Evolutionary conservation across 2,329 filamentous ascomycete genomes (phyloP).

Genomic region (Leptographium radiaticola): DNA sequence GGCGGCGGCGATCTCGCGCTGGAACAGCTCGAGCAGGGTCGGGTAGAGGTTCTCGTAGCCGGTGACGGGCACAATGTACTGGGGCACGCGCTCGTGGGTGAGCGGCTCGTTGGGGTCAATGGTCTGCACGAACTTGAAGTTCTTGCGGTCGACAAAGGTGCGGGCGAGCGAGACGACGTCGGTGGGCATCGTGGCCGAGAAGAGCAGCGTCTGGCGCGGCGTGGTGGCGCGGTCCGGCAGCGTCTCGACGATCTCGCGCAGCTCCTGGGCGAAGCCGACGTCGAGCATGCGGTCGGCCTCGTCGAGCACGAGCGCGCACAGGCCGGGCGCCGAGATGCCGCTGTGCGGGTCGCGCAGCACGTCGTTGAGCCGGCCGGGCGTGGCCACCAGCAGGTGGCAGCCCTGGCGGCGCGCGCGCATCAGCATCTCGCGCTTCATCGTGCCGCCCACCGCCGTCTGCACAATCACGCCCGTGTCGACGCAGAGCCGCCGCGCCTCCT

Average conservation of each 20-base stretch:
- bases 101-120: constrained; percentile 68
- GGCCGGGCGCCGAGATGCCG: constrained; percentile 59
- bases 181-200: constrained; percentile 82
- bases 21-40: constrained; percentile 60
- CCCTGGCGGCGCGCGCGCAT: constrained; percentile 55
- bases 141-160: constrained; percentile 58
- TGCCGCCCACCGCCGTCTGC: constrained; percentile 82
- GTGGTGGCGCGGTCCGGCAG: constrained; percentile 52
- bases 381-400: constrained; percentile 82
- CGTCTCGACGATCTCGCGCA: constrained; percentile 43
- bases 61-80: constrained; percentile 54
- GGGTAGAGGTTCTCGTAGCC: constrained; percentile 69
- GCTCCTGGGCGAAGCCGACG: constrained; percentile 64
- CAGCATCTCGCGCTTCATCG: constrained; percentile 59
- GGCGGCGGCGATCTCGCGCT: constrained; percentile 38
- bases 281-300: constrained; percentile 98
- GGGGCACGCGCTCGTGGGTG: constrained; percentile 75
- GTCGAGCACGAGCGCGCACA: constrained; percentile 82
- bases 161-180: constrained; percentile 72
- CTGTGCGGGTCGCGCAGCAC: constrained; percentile 54
- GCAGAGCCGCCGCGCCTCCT: constrained; percentile 60
- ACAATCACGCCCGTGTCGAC: constrained; percentile 51
- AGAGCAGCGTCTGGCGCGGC: constrained; percentile 81
- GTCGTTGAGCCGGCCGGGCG: constrained; percentile 78
- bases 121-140: constrained; percentile 87